Evolutionary conservation across 108 stramenopile species (phyloP), one percentile per base, ranked within the genome.

Genomic region (Skeletonema grethae): DNA sequence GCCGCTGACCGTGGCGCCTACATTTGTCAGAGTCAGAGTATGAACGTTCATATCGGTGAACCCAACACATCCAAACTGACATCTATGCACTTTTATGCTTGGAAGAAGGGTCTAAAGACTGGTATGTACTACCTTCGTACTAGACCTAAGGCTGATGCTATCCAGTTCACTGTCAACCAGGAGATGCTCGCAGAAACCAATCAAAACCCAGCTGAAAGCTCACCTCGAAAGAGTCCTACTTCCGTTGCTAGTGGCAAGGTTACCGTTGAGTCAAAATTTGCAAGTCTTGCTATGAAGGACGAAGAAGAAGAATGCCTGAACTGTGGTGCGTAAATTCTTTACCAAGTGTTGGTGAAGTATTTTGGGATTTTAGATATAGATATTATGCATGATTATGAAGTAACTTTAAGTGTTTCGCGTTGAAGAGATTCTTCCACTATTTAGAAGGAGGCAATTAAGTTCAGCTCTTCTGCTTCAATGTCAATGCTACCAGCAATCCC

Each of bases 41-140:
- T 99, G 82, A 99, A 99, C 82, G 89, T 99, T 39, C 98, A 99
- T 91, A 96, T 99, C 80, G 98, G 96, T 39, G 97, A 98, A 38
- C 97, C 98, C 10, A 96, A 77, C 79, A 88, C 95, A 29, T 82
- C 85, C 39, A 97, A 97, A 80, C 77, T 98, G 43, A 99, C 98
- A 16, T 90, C 91, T 13, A 96, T 98, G 95, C 97, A 98, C 86
- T 99, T 99, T 72, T 98, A 98, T 73, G 97, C 95, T 18, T 99
- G 99, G 98, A 95, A 96, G 88, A 90, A 87, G 73, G 98, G 98
- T 12, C 87, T 99, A 43, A 99, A 99, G 96, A 99, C 99, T 41
- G 99, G 99, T 25, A 97, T 97, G 97, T 99, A 99, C 87, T 99
- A 97, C 82, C 91, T 99, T 46, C 96, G 99, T 39, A 98, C 99